Conservation (phyloP, 2,329 filamentous ascomycete species). For the Aspergillus floridensis region DNA sequence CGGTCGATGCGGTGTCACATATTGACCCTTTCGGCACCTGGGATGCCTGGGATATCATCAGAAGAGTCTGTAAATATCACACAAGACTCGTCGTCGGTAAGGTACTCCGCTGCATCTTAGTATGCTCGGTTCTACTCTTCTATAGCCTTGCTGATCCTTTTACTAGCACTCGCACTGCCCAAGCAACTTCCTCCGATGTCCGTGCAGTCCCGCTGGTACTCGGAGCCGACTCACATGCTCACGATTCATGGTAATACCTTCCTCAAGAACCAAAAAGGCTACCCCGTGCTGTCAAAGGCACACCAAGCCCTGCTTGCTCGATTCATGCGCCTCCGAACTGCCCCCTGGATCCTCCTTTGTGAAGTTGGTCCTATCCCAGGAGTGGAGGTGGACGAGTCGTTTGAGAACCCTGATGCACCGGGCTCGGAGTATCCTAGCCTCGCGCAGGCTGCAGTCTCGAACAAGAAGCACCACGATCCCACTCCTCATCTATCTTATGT, state of each 20-base stretch:
- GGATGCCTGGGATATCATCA: conserved; percentile 91
- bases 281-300: conserved; percentile 56
- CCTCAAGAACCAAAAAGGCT: conserved; percentile 57
- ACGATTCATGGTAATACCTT: conserved; percentile 55
- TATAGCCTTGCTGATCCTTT: conserved; percentile 14
- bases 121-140: background rate
- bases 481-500: conserved; percentile 76
- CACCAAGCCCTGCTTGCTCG: conserved; percentile 58
- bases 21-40: conserved; percentile 75
- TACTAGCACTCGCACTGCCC: conserved; percentile 56
- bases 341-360: conserved; percentile 61
- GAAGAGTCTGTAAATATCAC: conserved; percentile 82
- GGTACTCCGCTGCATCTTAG: conserved; percentile 1
- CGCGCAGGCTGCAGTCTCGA: conserved; percentile 58
- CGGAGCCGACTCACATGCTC: conserved; percentile 60
- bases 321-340: conserved; percentile 55
- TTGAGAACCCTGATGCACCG: conserved; percentile 20
- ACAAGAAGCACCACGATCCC: conserved; percentile 54
- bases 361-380: conserved; percentile 57
- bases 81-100: conserved; percentile 77
- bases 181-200: conserved; percentile 56
- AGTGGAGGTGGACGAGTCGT: conserved; percentile 31
- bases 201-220: conserved; percentile 62
- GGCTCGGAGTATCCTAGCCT: conserved; percentile 63
- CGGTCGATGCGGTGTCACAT: conserved; percentile 42